Evolutionary conservation across 371 early-diverging fungal species (phyloP), one percentile per base, ranked within the genome.

Genomic region (Mortierella sp.): DNA sequence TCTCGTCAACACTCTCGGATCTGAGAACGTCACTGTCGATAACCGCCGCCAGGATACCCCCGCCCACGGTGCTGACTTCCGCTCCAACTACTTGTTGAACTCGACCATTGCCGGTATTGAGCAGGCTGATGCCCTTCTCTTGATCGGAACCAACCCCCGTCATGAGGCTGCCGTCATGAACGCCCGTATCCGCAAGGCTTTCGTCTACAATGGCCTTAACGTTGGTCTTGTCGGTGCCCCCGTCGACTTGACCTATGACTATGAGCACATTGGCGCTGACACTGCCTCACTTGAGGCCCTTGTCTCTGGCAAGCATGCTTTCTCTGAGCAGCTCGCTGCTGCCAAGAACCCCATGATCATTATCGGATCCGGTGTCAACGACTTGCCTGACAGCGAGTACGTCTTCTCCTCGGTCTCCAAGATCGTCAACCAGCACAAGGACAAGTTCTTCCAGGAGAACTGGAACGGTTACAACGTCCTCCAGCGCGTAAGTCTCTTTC

Each of bases 91-190:
- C 88, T 82, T 93, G 34, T 89, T 97, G 79, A 98, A 97, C 92
- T 88, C 95, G 50, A 92, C 96, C 71, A 93, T 99, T 79, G 93
- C 93, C 64, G 96, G 96, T 77, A 93, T 96, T 80, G 98, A 98
- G 86, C 94, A 96, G 69, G 98, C 98, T 40, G 99, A 99, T 88
- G 96, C 93, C 21, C 91, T 98, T 24, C 93, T 99, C 70, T 88
- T 99, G 69, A 88, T 99, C 43, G 99, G 98, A 67, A 94, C 98
- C 55, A 98, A 99, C 91, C 99, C 99, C 70, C 96, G 98, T 71
- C 98, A 97, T 87, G 99, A 99, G 90, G 99, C 97, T 3, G 92
- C 99, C 31, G 96, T 98, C 85, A 89, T 98, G 83, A 98, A 98
- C 92, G 96, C 98, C 40, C 95, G 98, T 77, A 93, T 99, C 87